A percentile compares a stretch with the other conserved stretches of the same genome.
Conservation (phyloP, 441 rosid species). For the Sinapis alba region DNA sequence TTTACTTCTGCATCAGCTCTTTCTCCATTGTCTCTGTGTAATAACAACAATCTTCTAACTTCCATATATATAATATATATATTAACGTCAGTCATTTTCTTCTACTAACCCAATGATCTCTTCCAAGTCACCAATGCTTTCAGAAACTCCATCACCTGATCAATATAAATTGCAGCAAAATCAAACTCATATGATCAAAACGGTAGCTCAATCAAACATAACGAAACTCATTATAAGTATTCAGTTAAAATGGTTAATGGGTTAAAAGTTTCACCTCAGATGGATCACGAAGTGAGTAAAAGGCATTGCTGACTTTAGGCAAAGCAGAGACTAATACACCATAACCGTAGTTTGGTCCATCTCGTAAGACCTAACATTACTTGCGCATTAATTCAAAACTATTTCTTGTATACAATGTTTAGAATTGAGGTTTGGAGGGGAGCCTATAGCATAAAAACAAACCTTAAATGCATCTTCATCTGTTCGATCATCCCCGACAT, state of each 20-base stretch:
- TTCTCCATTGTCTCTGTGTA: conserved; percentile 30
- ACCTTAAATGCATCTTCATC: conserved; percentile 99
- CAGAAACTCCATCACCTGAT: conserved; percentile 91
- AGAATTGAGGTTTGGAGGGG: background rate
- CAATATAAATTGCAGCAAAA: background rate
- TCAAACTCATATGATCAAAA: background rate
- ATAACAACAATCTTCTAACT: conserved; percentile 32
- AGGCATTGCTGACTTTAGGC: conserved; percentile 86
- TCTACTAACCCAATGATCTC: conserved; percentile 52
- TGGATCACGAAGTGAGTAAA: conserved; percentile 84
- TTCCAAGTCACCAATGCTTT: conserved; percentile 71
- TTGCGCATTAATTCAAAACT: background rate
- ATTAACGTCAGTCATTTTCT: conserved; percentile 17
- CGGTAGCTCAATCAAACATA: background rate
- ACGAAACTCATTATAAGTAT: conserved; percentile 1
- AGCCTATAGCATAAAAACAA: background rate
- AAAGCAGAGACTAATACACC: conserved; percentile 83
- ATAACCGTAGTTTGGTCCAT: conserved; percentile 64
- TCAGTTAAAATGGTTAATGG: background rate
- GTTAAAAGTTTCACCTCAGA: conserved; percentile 57
- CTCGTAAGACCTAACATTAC: conserved; percentile 64
- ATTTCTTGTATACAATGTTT: background rate
- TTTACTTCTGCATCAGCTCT: conserved; percentile 9
- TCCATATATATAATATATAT: conserved; percentile 15
- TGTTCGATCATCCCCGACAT: conserved; percentile 94